Evolutionary conservation across 768 basidiomycete genomes (phyloP).

Genomic region (Gymnopilus dilepis): DNA sequence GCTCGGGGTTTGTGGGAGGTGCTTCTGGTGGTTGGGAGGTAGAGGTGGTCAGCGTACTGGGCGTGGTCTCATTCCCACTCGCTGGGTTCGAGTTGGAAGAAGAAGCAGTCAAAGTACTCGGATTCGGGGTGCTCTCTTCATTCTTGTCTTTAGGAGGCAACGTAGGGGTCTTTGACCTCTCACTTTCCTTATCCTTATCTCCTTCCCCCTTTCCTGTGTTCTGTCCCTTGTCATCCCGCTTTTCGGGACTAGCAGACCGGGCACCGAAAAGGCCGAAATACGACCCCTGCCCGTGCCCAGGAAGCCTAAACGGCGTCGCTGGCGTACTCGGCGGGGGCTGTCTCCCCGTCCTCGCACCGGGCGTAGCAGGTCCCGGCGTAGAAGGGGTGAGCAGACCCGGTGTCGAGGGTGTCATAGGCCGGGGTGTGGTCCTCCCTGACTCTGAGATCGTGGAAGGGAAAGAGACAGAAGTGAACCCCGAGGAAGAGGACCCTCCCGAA

Average conservation of each 20-base stretch:
- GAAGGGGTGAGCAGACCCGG: constrained; percentile 18
- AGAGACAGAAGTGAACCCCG: neutral
- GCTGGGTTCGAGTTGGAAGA: no score
- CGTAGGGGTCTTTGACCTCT: constrained; percentile 13
- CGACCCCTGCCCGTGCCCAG: neutral
- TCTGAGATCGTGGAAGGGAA: no score
- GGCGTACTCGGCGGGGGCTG: constrained; percentile 28
- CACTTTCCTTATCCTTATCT: no score
- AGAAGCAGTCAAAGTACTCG: no score
- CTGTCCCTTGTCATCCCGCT: no score
- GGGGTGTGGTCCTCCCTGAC: constrained; percentile 23
- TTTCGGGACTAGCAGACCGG: no score
- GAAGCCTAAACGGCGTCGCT: constrained; percentile 13
- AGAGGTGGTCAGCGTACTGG: neutral
- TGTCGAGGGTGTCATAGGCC: constrained; percentile 8
- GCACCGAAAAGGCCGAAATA: no score
- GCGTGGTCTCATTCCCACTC: neutral
- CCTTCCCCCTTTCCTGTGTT: no score
- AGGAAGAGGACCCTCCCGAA: no score
- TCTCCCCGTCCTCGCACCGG: no score
- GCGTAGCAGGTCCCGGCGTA: no score
- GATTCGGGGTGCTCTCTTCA: neutral
- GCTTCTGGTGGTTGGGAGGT: neutral
- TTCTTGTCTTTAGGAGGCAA: constrained; percentile 26
- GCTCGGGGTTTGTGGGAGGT: constrained; percentile 38